These are phyloP conservation scores for Phialemonium atrogriseum DNA, from an alignment of 2,329 filamentous ascomycete species.

Conservation along the genomic window DNA sequence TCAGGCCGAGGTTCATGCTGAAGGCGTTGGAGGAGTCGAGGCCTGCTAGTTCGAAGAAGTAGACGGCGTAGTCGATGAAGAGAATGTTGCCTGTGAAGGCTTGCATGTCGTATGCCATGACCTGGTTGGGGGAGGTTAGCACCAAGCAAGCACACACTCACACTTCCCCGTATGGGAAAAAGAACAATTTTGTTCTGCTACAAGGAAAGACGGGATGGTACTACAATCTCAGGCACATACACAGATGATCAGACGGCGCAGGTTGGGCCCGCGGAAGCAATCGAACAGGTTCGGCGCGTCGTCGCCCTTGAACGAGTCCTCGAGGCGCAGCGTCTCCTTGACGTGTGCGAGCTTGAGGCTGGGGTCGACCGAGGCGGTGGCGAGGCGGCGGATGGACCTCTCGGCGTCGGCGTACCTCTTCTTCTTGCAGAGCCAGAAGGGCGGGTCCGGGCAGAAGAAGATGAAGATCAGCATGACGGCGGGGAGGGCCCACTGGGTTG, in stretches of 20 bases:
- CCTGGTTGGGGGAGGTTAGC: neutral
- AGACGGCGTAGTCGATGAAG: neutral
- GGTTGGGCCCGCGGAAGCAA: constrained; percentile 7
- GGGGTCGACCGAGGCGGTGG: neutral
- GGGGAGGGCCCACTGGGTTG: neutral
- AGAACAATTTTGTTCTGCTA: too few species aligned
- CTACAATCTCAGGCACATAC: too few species aligned
- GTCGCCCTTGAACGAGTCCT: too few species aligned
- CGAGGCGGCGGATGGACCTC: neutral
- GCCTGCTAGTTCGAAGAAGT: neutral
- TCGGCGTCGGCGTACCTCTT: neutral
- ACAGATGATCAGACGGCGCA: too few species aligned
- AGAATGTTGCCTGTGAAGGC: constrained; percentile 12
- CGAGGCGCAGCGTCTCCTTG: neutral
- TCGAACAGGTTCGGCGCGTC: too few species aligned
- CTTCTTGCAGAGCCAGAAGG: neutral
- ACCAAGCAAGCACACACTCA: constrained; percentile 12
- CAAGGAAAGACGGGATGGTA: too few species aligned
- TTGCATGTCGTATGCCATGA: constrained; percentile 19
- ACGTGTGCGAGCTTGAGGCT: neutral
- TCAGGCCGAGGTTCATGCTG: constrained; percentile 29
- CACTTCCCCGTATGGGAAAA: too few species aligned
- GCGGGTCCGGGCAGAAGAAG: neutral
- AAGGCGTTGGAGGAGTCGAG: constrained; percentile 17
- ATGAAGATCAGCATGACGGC: neutral